These are phyloP conservation scores for Calonectria leucothoes DNA, from an alignment of 2,329 filamentous ascomycete species.

Conservation along the genomic window DNA sequence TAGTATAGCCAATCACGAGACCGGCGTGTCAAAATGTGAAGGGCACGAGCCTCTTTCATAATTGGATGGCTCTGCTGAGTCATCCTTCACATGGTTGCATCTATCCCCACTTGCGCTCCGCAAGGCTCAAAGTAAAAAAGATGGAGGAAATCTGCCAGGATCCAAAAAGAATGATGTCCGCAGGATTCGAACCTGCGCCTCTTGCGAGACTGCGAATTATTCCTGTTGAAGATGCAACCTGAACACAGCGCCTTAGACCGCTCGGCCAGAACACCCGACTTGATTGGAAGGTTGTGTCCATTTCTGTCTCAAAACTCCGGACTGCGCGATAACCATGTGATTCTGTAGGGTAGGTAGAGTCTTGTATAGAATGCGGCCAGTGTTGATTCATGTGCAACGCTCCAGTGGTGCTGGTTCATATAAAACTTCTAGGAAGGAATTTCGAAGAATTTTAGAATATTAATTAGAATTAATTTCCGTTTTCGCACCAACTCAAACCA, in stretches of 20 bases:
- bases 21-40: not conserved
- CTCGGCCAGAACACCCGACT: not conserved
- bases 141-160: not conserved
- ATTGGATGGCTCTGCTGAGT: not conserved
- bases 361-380: too few species aligned
- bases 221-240: not conserved
- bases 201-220: not conserved
- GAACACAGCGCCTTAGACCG: conserved; percentile 1
- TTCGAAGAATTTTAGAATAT: too few species aligned
- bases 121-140: not conserved
- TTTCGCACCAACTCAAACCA: too few species aligned
- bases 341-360: not conserved
- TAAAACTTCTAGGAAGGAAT: too few species aligned
- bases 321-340: not conserved
- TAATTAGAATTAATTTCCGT: too few species aligned
- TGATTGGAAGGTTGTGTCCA: not conserved
- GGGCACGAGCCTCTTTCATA: too few species aligned
- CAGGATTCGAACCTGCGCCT: not conserved
- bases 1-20: not conserved
- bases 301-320: not conserved
- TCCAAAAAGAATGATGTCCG: not conserved
- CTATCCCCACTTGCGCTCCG: not conserved
- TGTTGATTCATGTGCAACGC: too few species aligned
- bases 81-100: not conserved
- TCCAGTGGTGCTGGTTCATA: too few species aligned